Conservation (phyloP, 202 grass and related monocot species). For the Panicum virgatum region DNA sequence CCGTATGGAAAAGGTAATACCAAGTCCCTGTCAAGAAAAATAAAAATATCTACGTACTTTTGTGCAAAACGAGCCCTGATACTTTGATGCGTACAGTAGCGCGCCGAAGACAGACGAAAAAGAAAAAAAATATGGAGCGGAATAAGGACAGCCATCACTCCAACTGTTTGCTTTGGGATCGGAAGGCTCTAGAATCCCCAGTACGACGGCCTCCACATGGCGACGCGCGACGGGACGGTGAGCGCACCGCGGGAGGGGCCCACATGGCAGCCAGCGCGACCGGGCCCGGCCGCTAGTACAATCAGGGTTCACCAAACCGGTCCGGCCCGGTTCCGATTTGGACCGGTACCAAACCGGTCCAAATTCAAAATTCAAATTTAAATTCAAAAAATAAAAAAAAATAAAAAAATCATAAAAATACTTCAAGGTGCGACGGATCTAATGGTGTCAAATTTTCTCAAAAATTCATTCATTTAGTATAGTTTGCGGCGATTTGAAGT, state of each 20-base stretch:
- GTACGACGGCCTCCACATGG: slow-evolving; percentile 39
- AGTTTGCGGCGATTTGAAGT: too few relatives aligned
- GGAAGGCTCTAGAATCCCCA: slow-evolving; percentile 51
- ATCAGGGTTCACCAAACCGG: too few relatives aligned
- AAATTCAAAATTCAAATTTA: too few relatives aligned
- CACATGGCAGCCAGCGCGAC: not conserved
- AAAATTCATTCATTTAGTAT: too few relatives aligned
- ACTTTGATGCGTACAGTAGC: too few relatives aligned
- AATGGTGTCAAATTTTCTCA: too few relatives aligned
- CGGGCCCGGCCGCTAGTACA: not conserved
- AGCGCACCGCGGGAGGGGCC: not conserved
- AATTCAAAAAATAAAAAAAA: too few relatives aligned
- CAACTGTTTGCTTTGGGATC: slow-evolving; percentile 40
- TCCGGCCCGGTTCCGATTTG: too few relatives aligned
- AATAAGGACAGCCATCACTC: not conserved
- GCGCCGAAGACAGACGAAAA: too few relatives aligned
- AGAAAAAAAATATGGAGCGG: not conserved
- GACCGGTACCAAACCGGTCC: too few relatives aligned
- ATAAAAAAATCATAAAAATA: too few relatives aligned
- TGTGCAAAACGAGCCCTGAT: slow-evolving; percentile 28
- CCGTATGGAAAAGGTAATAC: not conserved
- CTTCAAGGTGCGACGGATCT: too few relatives aligned
- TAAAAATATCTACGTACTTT: not conserved
- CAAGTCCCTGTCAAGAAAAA: slow-evolving; percentile 34
- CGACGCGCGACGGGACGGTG: not conserved